These are phyloP conservation scores for Phytophthora kernoviae DNA, from an alignment of 352 stramenopile genomes.

Conservation along the genomic window DNA sequence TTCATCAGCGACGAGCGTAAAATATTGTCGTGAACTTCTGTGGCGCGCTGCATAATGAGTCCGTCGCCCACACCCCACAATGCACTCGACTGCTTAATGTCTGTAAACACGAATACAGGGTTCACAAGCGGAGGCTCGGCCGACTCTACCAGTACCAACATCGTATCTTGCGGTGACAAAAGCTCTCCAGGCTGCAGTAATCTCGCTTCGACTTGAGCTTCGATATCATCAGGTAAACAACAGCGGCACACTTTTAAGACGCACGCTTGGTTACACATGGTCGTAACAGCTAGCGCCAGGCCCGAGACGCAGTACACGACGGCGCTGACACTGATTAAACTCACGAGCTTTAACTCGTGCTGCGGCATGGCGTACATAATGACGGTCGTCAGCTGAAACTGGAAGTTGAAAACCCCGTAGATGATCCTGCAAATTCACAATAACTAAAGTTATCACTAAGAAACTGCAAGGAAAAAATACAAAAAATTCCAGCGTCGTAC, in stretches of 20 bases:
- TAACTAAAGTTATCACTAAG: neutral
- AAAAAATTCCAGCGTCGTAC: slow-evolving; percentile 18
- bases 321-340: slow-evolving; percentile 45
- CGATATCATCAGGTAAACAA: slow-evolving; percentile 50
- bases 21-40: slow-evolving; percentile 62
- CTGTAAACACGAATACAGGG: slow-evolving; percentile 70
- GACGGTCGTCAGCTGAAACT: slow-evolving; percentile 57
- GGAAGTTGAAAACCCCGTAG: slow-evolving; percentile 62
- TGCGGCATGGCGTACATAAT: slow-evolving; percentile 42
- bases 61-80: slow-evolving; percentile 49
- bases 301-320: slow-evolving; percentile 42
- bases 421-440: slow-evolving; percentile 37
- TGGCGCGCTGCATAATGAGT: slow-evolving; percentile 52
- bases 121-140: slow-evolving; percentile 44
- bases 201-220: slow-evolving; percentile 46
- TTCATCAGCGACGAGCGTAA: slow-evolving; percentile 47
- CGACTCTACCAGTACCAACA: slow-evolving; percentile 27
- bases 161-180: slow-evolving; percentile 33
- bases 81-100: slow-evolving; percentile 66
- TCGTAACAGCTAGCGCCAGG: slow-evolving; percentile 46
- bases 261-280: slow-evolving; percentile 54
- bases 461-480: slow-evolving; percentile 2
- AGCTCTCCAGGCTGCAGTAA: slow-evolving; percentile 42
- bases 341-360: slow-evolving; percentile 26
- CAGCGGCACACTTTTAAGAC: slow-evolving; percentile 39